These are phyloP conservation scores for Neohortaea acidophila DNA, from an alignment of 495 filamentous ascomycete genomes.

Conservation along the genomic window DNA sequence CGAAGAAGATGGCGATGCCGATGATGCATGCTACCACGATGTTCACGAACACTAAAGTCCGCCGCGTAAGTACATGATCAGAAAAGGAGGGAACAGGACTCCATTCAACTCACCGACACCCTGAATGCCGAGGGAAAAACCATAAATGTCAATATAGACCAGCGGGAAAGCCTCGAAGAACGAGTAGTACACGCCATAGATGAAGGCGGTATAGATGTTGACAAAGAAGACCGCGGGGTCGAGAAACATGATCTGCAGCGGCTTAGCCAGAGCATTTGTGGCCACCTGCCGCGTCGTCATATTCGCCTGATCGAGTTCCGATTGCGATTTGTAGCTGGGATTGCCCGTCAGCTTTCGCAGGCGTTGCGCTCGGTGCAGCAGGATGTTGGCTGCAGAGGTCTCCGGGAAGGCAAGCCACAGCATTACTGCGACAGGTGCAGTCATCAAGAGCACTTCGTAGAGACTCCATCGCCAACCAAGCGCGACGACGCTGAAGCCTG, in stretches of 20 bases:
- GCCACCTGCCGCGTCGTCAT: slow-evolving; percentile 30
- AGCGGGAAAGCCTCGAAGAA: slow-evolving; percentile 59
- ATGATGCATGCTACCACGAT: no score
- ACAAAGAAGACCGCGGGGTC: slow-evolving; percentile 46
- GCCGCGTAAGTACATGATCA: no score
- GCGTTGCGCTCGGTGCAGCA: slow-evolving; percentile 36
- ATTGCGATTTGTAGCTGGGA: slow-evolving; percentile 18
- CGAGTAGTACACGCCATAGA: slow-evolving; percentile 50
- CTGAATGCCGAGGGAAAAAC: no score
- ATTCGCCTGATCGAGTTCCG: slow-evolving; percentile 23
- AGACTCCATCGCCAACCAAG: slow-evolving; percentile 26
- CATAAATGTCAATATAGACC: slow-evolving; percentile 44
- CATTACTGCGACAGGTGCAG: slow-evolving; percentile 29
- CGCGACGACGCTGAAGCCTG: slow-evolving; percentile 42
- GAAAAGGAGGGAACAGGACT: no score
- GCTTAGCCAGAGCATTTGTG: slow-evolving; percentile 43
- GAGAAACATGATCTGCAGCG: slow-evolving; percentile 43
- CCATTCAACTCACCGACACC: no score
- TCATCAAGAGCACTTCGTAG: slow-evolving; percentile 31
- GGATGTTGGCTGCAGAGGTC: slow-evolving; percentile 34
- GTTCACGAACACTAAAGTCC: no score
- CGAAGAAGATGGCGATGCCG: slow-evolving; percentile 35
- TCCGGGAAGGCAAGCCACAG: slow-evolving; percentile 39
- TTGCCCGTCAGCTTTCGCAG: slow-evolving; percentile 30
- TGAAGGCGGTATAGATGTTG: slow-evolving; percentile 44